Base-by-base conservation (phyloP, 495 filamentous ascomycete species). In the Aspergillus hancockii region DNA sequence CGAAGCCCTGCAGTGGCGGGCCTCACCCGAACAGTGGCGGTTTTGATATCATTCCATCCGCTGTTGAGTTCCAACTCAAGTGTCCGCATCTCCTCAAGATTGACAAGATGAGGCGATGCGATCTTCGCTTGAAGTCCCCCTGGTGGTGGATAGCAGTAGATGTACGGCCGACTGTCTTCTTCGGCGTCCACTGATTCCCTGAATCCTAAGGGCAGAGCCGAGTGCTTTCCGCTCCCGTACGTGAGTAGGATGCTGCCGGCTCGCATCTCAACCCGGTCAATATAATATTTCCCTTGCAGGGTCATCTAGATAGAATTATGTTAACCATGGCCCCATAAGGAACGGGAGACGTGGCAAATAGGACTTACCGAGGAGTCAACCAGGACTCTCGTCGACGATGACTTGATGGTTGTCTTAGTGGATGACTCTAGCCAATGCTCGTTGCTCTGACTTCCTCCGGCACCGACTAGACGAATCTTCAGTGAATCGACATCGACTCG, bases 1-100 rank as follows among this genome's bases (percentile, higher is more conserved):
- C 95, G 81, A 32, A 99, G 73, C 0, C 95, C 95, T 23, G 93
- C 94, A 3, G 95, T 93, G 4, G 88, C 91, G 58, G 92, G 83
- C 63, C 87, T 84, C 28, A 97, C 77, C 32, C 87, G 85, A 53
- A 99, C 69, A 57, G 89, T 87, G 36, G 85, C 87, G 13, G 67
- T 80, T 32, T 75, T 72, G 49, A 97, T 80, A 4, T 88, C 72
- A 66, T 98, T 97, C 80, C 87, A 86, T 25, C 93, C 93, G 43
- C 85, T 87, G 46, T 79, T 71, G 9, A 96, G 71, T 55, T 86
- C 81, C 47, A 99, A 72, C 59, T 96, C 89, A 6, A 97, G 72
- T 10, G 83, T 85, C 52, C 88, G 87, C 62, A 88, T 85, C 60
- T 85, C 83, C 65, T 94, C 90, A 6, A 98, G 82, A 62, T 91